These are phyloP conservation scores for Picea sitchensis DNA, from an alignment of 75 land plant genomes.

Conservation along the genomic window DNA sequence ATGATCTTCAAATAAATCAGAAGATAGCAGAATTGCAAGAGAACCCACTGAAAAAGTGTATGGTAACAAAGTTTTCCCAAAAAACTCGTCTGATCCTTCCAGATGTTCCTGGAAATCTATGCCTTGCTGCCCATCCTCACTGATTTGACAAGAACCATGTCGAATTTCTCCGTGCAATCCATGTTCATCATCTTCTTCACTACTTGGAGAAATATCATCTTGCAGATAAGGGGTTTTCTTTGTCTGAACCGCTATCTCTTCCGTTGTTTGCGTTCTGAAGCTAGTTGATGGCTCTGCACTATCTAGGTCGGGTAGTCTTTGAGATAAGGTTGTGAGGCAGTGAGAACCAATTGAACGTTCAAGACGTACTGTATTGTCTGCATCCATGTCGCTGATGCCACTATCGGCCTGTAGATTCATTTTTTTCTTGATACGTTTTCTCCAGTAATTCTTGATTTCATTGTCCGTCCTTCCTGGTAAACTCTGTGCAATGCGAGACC, in stretches of 20 bases:
- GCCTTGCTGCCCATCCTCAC: not conserved
- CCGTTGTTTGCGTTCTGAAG: not conserved
- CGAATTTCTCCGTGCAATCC: too few species aligned
- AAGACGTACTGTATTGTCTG: not conserved
- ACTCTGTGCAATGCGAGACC: constrained; percentile 16
- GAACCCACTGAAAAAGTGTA: not conserved
- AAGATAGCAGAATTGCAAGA: not conserved
- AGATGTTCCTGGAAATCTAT: not conserved
- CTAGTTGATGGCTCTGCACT: not conserved
- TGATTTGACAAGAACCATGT: too few species aligned
- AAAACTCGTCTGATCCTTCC: not conserved
- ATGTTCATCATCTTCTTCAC: too few species aligned
- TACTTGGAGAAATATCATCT: too few species aligned
- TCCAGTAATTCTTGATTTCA: constrained; percentile 16
- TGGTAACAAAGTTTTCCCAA: not conserved
- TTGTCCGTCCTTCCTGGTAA: constrained; percentile 18
- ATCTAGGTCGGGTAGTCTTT: not conserved
- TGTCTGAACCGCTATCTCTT: not conserved
- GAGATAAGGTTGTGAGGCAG: not conserved
- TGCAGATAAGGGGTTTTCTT: too few species aligned
- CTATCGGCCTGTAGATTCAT: not conserved
- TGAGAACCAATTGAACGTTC: not conserved
- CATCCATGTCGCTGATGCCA: not conserved
- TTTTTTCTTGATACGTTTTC: constrained; percentile 10
- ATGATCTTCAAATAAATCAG: not conserved